phyloP scores from a whole-genome alignment of 2,329 filamentous ascomycete genomes.

The Scedosporium minutisporum region DNA sequence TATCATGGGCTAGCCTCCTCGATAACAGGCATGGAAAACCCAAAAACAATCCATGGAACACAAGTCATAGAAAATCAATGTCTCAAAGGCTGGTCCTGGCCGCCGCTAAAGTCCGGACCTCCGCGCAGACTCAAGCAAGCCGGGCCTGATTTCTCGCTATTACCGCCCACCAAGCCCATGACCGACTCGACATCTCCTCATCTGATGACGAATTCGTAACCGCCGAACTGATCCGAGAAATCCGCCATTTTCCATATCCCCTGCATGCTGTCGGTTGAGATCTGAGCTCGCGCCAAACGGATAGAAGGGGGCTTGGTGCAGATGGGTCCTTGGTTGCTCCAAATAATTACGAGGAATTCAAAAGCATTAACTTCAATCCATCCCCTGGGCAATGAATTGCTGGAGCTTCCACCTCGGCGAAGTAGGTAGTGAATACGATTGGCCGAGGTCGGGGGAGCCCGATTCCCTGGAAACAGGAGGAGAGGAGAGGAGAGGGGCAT shows the following conservation, averaged over 20 bases:
- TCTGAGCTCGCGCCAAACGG: too few relatives aligned
- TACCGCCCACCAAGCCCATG: not conserved
- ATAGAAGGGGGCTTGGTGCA: not conserved
- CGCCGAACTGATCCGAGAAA: not conserved
- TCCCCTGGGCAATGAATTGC: not conserved
- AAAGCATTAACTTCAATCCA: not conserved
- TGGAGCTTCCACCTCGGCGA: not conserved
- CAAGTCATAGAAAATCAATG: not conserved
- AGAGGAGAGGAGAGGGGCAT: not conserved
- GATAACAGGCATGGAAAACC: not conserved
- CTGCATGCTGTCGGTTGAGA: too few relatives aligned
- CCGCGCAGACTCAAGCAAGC: not conserved
- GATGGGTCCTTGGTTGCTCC: not conserved
- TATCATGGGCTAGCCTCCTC: not conserved
- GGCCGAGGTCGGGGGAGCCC: not conserved
- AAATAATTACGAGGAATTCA: not conserved
- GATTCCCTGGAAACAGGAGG: not conserved
- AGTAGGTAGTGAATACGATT: not conserved
- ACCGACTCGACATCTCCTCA: not conserved
- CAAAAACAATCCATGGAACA: not conserved
- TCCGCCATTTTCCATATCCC: too few relatives aligned
- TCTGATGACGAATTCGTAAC: not conserved
- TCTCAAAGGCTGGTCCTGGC: not conserved
- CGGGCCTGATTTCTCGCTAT: not conserved
- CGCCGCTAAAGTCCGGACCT: not conserved